Base-by-base conservation (phyloP, 495 filamentous ascomycete genomes). In the Penicillium subrubescens region DNA sequence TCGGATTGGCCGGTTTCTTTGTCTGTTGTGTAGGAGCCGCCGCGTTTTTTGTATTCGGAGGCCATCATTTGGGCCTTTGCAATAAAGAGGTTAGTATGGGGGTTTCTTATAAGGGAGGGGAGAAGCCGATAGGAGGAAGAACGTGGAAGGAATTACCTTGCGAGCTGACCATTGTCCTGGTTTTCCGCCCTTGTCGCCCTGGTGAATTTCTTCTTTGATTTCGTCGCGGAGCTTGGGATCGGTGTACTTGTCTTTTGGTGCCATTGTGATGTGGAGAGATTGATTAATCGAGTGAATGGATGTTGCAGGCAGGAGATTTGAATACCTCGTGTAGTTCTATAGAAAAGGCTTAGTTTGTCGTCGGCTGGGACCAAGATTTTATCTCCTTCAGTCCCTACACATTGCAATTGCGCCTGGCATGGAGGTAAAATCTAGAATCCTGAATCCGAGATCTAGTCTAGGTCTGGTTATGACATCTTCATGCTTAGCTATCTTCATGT, bases 1-100 rank as follows among this genome's bases (percentile, higher is more conserved):
- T 75, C 62, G 59, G 77, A 70, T 57, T 83, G 73, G 8, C 69
- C 77, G 21, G 76, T 65, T 21, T 77, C 71, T 64, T 83, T 81
- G 27, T 72, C 68, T 8, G 77, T 82, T 21, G 69, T 84, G 70
- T 84, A 83, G 19, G 67, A 71, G n/a, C 81, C 82, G 14, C 81
- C 80, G 51, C 81, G 80, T 56, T 77, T 78, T 63, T 84, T 83
- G 74, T 84, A 84, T 62, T 83, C 81, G 0, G 74, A 65, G 3
- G 81, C 82, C 78, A 80, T 83, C 70, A 84, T 73, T 76, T 84
- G 80, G 0, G 79, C 81, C 79, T n/a, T n/a, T 82, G 48, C 3
- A 7, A 11, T 0, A 8, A n/a, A 1, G 44, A 12, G 1, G 23
- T 11, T 11, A 17, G 21, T 19, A 21, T 23, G 2, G 10, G n/a